phyloP scores from a whole-genome alignment of 78 protist genomes.

The Dictyostelium intermedium region DNA sequence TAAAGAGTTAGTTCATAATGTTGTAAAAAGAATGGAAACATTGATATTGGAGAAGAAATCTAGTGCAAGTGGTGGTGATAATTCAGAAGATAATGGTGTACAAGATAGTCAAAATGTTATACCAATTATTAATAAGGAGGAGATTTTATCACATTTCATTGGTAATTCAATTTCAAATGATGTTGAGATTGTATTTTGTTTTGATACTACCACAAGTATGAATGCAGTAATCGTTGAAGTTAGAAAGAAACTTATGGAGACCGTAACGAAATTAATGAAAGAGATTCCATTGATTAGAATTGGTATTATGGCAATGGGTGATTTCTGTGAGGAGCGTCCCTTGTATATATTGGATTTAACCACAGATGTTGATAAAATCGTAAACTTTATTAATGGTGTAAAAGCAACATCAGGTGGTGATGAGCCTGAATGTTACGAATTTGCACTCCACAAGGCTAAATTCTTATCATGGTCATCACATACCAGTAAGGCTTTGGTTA shows the following conservation, averaged over 20 bases:
- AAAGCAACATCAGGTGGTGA: slow-evolving; percentile 71
- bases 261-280: slow-evolving; percentile 27
- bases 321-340: slow-evolving; percentile 51
- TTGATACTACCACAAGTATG: slow-evolving; percentile 79
- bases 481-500: slow-evolving; percentile 54
- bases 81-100: background rate
- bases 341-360: slow-evolving; percentile 42
- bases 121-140: slow-evolving; percentile 20
- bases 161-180: slow-evolving; percentile 47
- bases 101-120: background rate
- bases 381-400: slow-evolving; percentile 24
- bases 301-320: slow-evolving; percentile 79
- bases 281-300: slow-evolving; percentile 67
- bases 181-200: slow-evolving; percentile 69
- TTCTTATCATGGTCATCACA: slow-evolving; percentile 53
- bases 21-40: slow-evolving; percentile 37
- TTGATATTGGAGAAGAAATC: background rate
- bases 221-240: slow-evolving; percentile 51
- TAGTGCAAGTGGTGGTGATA: background rate
- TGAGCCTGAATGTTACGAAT: slow-evolving; percentile 79
- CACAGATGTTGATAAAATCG: slow-evolving; percentile 24
- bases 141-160: slow-evolving; percentile 25
- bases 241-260: slow-evolving; percentile 47
- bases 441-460: slow-evolving; percentile 54
- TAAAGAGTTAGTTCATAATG: background rate